These are phyloP conservation scores for Phytophthora cryptogea DNA, from an alignment of 352 stramenopile species.

Conservation along the genomic window DNA sequence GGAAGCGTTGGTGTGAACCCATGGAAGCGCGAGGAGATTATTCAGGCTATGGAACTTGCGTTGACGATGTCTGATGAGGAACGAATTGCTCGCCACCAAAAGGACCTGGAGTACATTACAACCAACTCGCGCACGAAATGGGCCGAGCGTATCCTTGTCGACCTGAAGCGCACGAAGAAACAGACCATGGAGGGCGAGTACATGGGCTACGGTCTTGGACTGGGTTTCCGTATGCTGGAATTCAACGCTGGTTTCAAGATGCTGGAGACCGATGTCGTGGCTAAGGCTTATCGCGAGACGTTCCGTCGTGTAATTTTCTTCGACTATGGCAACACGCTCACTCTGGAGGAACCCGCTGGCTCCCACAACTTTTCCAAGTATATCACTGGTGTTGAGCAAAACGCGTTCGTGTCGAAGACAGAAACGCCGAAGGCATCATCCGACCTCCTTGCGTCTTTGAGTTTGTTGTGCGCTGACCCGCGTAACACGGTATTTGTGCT, in stretches of 20 bases:
- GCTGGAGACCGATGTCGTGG: conserved; percentile 92
- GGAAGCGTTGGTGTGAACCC: conserved; percentile 98
- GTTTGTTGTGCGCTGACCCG: conserved; percentile 92
- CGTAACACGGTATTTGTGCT: conserved; percentile 99
- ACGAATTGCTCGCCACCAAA: conserved; percentile 67
- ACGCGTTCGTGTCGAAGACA: conserved; percentile 35
- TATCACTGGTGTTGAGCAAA: conserved; percentile 45
- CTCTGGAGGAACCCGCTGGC: conserved; percentile 80
- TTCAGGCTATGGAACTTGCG: conserved; percentile 64
- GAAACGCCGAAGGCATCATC: conserved; percentile 42
- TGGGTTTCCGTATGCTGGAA: conserved; percentile 96
- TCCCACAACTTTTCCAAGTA: conserved; percentile 87
- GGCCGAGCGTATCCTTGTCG: conserved; percentile 96
- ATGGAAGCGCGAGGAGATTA: conserved; percentile 94
- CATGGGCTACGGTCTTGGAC: conserved; percentile 93
- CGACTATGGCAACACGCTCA: conserved; percentile 98
- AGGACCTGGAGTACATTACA: conserved; percentile 93
- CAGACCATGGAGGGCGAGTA: conserved; percentile 90
- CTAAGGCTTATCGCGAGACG: conserved; percentile 87
- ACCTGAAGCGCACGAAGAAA: conserved; percentile 96
- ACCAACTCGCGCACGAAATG: conserved; percentile 96
- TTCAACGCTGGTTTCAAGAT: conserved; percentile 96
- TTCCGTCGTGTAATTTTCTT: conserved; percentile 95
- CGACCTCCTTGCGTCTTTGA: conserved; percentile 89
- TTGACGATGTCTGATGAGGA: conserved; percentile 79